These are phyloP conservation scores for Backusella luteola DNA, from an alignment of 192 early-diverging fungal genomes.

Conservation along the genomic window DNA sequence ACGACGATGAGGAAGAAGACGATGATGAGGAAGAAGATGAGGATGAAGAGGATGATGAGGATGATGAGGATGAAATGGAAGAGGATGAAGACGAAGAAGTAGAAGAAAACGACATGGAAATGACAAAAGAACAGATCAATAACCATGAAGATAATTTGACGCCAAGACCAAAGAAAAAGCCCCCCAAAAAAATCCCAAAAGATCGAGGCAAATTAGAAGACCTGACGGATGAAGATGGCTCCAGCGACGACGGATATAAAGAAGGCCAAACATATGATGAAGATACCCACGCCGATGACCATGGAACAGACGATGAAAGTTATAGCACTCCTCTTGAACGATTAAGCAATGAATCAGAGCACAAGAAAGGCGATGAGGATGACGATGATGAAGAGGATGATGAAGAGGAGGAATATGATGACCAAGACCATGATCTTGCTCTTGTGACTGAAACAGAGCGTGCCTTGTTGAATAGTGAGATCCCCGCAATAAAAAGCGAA, in stretches of 20 bases:
- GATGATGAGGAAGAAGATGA: conserved; percentile 33
- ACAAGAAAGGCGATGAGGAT: not conserved
- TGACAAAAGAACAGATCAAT: not conserved
- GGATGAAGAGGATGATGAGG: conserved; percentile 28
- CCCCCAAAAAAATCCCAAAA: not conserved
- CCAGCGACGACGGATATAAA: not conserved
- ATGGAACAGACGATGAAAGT: not conserved
- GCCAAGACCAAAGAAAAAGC: not conserved
- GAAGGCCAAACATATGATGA: not conserved
- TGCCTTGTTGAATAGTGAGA: not conserved
- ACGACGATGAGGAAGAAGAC: conserved; percentile 23
- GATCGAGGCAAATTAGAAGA: conserved; percentile 5
- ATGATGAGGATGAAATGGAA: conserved; percentile 4
- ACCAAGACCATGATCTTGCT: not conserved
- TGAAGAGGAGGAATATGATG: not conserved
- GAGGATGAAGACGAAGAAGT: not conserved
- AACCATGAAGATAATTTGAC: not conserved
- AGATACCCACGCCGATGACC: not conserved
- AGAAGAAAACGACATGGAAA: not conserved
- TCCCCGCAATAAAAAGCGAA: not conserved
- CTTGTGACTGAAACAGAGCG: conserved; percentile 6
- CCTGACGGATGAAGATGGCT: not conserved
- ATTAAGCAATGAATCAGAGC: not conserved
- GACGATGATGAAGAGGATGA: conserved; percentile 1
- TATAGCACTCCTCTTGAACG: not conserved